Evolutionary conservation across 768 basidiomycete genomes (phyloP), one percentile per base, ranked within the genome.

Genomic region (Boletus pseudo-olivaceus): DNA sequence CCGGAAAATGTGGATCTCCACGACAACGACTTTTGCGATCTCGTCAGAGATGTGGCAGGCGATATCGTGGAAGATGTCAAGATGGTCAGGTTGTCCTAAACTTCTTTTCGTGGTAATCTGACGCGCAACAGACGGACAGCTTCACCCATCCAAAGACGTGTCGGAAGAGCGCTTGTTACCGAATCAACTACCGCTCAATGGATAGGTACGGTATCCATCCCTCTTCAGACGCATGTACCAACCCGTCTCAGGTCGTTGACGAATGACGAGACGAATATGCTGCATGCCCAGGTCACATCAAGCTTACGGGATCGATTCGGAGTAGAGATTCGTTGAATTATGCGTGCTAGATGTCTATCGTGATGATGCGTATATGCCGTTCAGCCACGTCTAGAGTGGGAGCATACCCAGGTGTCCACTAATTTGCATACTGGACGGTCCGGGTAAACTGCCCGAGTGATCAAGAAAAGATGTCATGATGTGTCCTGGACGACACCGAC

Each of bases 11-110:
- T 51, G 34, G 44, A 58, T 6, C 76, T 94, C 62, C 94, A 97
- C 67, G 96, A 98, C 60, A 98, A 98, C 66, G 97, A 99, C 70
- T 90, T 98, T 65, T 98, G 92, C 66, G 97, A 99, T 65, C 78
- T 95, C 39, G 90, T 99, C 14, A 78, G 97, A 49, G 95, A 97
- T 61, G 82, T 89, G 7, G 93, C 90, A 5, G 96, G 96, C 5
- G 95, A 98, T 67, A 62, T 96, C 56, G 93, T 88, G 0, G 96
- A 98, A 70, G 87, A 90, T 58, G 95, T 98, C 11, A 82, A 87
- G 67, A 77, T 86, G 76, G 97, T 90, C 27, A 63, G 82, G 67
- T 8, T 43, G 6, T 44, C 20, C 11, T 43, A 29, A 5, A 27
- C 26, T 0, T 54, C 12, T 17, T 34, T 23, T 3, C 19, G 12